Evolutionary conservation across 2,329 filamentous ascomycete genomes (phyloP).

Genomic region (Fusarium verticillioides): DNA sequence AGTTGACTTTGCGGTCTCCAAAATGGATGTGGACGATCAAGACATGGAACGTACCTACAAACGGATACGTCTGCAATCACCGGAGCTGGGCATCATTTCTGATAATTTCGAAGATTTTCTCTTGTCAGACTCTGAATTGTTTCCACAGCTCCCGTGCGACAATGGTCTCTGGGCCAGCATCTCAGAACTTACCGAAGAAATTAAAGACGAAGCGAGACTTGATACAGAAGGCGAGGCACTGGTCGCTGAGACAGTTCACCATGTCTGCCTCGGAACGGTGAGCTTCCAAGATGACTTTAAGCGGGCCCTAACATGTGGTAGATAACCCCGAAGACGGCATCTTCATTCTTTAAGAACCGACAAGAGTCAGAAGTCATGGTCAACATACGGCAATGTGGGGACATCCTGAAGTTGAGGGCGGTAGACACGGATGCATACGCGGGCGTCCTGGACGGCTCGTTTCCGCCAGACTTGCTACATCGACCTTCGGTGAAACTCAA

Average conservation of each 20-base stretch:
- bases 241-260: too few species aligned
- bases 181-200: rapidly evolving
- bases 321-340: rapidly evolving
- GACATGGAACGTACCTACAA: neutral
- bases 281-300: rapidly evolving
- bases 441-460: rapidly evolving
- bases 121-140: rapidly evolving
- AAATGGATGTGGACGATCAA: neutral
- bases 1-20: rapidly evolving
- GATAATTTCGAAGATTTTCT: neutral
- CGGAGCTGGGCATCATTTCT: rapidly evolving
- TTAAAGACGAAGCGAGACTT: rapidly evolving
- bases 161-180: rapidly evolving
- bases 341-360: neutral
- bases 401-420: neutral
- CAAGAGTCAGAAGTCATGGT: neutral
- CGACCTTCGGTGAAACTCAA: neutral
- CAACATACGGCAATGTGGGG: neutral
- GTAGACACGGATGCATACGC: neutral
- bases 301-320: too few species aligned
- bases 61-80: neutral
- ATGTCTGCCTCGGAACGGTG: neutral
- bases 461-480: neutral
- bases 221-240: rapidly evolving
- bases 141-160: rapidly evolving